Base-by-base conservation (phyloP, 768 basidiomycete genomes). In the Filobasidium wieringae region DNA sequence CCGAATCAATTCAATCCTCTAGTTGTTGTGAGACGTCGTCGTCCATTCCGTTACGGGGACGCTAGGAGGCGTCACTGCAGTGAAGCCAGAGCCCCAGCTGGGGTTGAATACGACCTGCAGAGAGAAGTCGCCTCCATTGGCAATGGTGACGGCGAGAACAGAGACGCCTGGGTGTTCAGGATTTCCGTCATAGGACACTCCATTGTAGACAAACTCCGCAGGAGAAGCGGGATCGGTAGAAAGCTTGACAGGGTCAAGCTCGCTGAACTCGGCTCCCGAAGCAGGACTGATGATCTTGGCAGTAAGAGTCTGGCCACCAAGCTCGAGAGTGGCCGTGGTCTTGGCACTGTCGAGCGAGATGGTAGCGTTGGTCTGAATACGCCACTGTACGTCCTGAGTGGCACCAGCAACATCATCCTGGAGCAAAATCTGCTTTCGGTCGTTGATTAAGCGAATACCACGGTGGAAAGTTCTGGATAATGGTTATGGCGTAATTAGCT, bases 331-430 rank as follows among this genome's bases (percentile, higher is more conserved):
- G 0, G 90, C 93, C 0, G 83, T 80, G 4, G 79, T 80, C 31
- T 84, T 83, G 53, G 72, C 74, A 53, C 75, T 67, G 56, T 71
- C 66, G 34, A 88, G 72, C 15, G 72, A 55, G 60, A 80, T 67
- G 3, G 89, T 88, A 11, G 93, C 92, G 74, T 97, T 97, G 57
- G 93, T 96, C 74, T 97, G 91, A 79, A 88, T 87, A 47, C 89
- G 83, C 93, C 93, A 95, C 60, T 68, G 63, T 45, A 95, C 72
- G 22, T 78, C 64, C 14, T 62, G 67, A 6, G 72, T 77, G 32
- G 78, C 73, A 2, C 83, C 76, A 17, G 74, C 79, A 68, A 96
- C 84, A 68, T 99, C 95, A 75, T 96, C 93, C 72, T 93, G 93
- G 45, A 99, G 71, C 15, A 99, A 81, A 14, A 96, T 84, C 74